Evolutionary conservation across 2,329 filamentous ascomycete genomes (phyloP), one percentile per base, ranked within the genome.

Genomic region (Dactylellina cionopaga): DNA sequence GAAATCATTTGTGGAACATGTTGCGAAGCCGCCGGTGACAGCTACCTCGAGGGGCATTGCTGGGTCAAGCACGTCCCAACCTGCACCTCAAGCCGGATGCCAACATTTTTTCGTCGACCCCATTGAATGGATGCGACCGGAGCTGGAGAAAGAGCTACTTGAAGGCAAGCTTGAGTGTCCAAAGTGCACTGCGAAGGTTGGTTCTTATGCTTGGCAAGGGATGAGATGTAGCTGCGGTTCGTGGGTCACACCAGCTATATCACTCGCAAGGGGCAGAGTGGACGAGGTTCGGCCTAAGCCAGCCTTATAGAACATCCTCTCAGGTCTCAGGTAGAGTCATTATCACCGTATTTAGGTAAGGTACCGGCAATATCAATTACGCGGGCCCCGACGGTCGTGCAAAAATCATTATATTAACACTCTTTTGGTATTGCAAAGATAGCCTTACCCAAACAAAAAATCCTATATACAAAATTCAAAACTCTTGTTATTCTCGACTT

Each of bases 201-300:
- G 95, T 37, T 91, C 95, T 77, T 99, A 97, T 79, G 91, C 94
- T 56, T 99, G 95, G 95, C 92, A 96, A 80, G 95, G 95, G 11
- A 90, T 97, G 85, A 89, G 88, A 79, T 99, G 95, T 82, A 95
- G 88, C 78, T 99, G 95, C 80, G 88, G 90, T 35, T 88, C 89
- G 74, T 98, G 95, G 94, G 85, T 97, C 19, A 91, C 92, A 54
- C 94, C 95, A 6, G 93, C 90, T 0, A 95, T 99, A 79, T 94
- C 90, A 73, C 83, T 98, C 73, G 89, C 92, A 59, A 91, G 89
- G 80, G 89, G 90, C 58, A 89, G 89, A 76, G 89, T 97, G 35
- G 95, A 98, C 79, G 89, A 96, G 77, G 82, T 84, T 2, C 75
- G 47, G 31, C 47, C 69, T 25, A 35, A 60, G 33, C 37, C 69